Percentiles rank a stretch among this genome's conserved stretches.
Evolutionary conservation across 1,284 basidiomycete genomes (phyloP).

Genomic region (Singerocomus inundabilis): DNA sequence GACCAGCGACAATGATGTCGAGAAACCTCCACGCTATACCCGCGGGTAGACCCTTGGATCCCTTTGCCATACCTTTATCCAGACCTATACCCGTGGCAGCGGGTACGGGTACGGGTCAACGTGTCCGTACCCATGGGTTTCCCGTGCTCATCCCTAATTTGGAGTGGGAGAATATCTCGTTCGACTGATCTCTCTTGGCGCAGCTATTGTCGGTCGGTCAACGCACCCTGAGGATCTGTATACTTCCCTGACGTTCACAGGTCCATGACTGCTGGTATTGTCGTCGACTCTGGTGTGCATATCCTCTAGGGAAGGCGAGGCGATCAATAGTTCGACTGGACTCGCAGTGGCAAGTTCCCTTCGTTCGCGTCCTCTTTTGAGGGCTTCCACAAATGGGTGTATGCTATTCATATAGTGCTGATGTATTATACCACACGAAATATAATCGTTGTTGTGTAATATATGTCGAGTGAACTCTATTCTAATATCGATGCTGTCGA

Average conservation of each 20-base stretch:
- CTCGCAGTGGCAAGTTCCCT: constrained; percentile 73
- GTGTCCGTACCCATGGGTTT: too few species aligned
- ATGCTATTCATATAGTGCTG: too few species aligned
- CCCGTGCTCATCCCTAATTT: constrained; percentile 38
- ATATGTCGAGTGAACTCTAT: too few species aligned
- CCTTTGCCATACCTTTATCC: too few species aligned
- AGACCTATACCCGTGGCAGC: too few species aligned
- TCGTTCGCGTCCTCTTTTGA: constrained; percentile 80
- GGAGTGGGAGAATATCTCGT: constrained; percentile 68
- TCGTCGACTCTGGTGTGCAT: constrained; percentile 67
- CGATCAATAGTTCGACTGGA: constrained; percentile 64
- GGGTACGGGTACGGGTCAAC: too few species aligned
- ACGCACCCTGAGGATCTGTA: not conserved
- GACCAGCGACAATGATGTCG: too few species aligned
- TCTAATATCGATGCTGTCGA: too few species aligned
- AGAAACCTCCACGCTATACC: too few species aligned
- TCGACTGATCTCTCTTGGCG: constrained; percentile 76
- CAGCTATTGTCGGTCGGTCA: constrained; percentile 69
- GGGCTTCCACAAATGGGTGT: constrained; percentile 60
- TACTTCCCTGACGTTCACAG: constrained; percentile 29
- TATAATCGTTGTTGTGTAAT: too few species aligned
- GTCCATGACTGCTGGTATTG: constrained; percentile 82
- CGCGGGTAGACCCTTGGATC: too few species aligned
- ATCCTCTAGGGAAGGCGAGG: not conserved
- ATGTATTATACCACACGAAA: too few species aligned